These are phyloP conservation scores for Tricholomella constricta DNA, from an alignment of 768 basidiomycete species.

Conservation along the genomic window DNA sequence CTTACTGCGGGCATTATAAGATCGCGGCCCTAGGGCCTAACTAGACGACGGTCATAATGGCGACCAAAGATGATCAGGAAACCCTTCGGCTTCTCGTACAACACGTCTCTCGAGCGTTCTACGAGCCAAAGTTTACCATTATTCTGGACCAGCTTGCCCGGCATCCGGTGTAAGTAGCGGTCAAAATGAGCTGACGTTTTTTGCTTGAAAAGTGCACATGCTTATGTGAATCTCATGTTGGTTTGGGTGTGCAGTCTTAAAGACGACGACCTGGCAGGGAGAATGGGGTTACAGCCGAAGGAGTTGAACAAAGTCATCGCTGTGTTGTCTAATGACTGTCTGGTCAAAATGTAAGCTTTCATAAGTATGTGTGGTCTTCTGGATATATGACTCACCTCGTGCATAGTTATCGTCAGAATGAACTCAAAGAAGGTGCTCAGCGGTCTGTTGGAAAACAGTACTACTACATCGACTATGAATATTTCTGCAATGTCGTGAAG, in stretches of 20 bases:
- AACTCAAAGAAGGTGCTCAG: constrained; percentile 87
- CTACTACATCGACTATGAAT: constrained; percentile 95
- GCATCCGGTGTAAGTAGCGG: constrained; percentile 88
- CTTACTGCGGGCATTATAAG: constrained; percentile 6
- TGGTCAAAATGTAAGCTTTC: constrained; percentile 70
- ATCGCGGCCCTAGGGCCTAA: constrained; percentile 17
- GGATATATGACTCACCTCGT: neutral
- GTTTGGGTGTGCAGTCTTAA: constrained; percentile 64
- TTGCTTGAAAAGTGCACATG: constrained; percentile 16
- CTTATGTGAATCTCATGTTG: constrained; percentile 22
- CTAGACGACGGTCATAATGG: constrained; percentile 12
- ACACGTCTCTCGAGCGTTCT: constrained; percentile 91
- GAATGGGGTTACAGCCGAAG: constrained; percentile 87
- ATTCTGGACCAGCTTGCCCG: constrained; percentile 93
- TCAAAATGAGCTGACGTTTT: constrained; percentile 19
- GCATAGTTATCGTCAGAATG: constrained; percentile 82
- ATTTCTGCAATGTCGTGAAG: constrained; percentile 96
- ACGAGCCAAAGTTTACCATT: constrained; percentile 89
- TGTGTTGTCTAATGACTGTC: constrained; percentile 72
- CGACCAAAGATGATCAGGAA: constrained; percentile 70
- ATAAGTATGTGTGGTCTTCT: no score
- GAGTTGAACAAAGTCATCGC: constrained; percentile 91
- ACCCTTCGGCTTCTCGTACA: constrained; percentile 86
- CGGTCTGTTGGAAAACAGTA: constrained; percentile 88
- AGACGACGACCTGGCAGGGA: constrained; percentile 90